Base-by-base conservation (phyloP, 2,329 filamentous ascomycete genomes). In the Sporothrix sp. region DNA sequence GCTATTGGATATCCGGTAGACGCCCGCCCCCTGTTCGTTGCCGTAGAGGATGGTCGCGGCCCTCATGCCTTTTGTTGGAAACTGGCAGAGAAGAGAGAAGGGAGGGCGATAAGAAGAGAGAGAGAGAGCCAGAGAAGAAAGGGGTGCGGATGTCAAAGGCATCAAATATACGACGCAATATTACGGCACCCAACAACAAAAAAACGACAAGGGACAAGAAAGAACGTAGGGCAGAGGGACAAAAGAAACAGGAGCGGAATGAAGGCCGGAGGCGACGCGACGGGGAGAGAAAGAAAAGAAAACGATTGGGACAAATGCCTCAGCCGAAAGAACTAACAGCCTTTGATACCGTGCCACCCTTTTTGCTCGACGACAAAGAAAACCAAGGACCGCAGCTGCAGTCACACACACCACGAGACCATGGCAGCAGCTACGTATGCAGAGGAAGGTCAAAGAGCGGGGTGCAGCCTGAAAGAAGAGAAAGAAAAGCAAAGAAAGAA, bases 301-400 rank as follows among this genome's bases (percentile, higher is more conserved):
- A 35, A 23, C 18, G 40, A 30, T 32, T 14, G 32, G 9, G 25
- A 28, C 6, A 28, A 28, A 28, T 28, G 25, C 25, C 25, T 28
- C 25, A 28, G 25, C 25, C 38, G 37, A 25, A 38, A 23, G 25
- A 25, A 48, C 44, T 47, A 47, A 47, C 45, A 30, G 45, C 30
- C 25, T 48, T 30, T 48, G 33, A 48, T 30, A 38, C 35, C 33
- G 27, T 48, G 33, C 33, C 35, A 48, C 43, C 33, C 43, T 30
- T 9, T 10, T 6, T 45, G 30, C 42, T 45, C 33, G 16, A 30
- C 44, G 44, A 48, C 51, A 47, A 53, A 49, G 46, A 49, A 48
- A 51, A 48, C n/a, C 18, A 45, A 30, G 35, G 33, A 35, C 30
- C 20, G 33, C 18, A 53, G 42, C 47, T 48, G 51, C 51, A 50